phyloP scores from a whole-genome alignment of 2,329 filamentous ascomycete genomes.

The Sporothrix schenckii region DNA sequence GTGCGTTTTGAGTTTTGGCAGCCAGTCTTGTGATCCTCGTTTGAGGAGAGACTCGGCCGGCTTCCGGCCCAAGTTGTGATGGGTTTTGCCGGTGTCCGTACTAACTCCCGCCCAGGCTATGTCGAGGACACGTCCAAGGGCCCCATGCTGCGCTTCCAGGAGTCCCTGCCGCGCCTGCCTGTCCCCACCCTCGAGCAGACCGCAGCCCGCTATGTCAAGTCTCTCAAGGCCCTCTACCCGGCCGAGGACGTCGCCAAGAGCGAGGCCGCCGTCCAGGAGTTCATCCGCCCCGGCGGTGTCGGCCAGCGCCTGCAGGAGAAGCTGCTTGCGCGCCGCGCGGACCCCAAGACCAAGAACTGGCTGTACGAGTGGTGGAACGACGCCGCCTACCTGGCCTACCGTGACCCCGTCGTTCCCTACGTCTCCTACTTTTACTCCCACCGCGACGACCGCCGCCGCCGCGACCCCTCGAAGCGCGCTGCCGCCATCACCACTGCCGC shows the following conservation, averaged over 20 bases:
- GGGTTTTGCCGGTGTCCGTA: no score
- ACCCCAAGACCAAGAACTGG: constrained; percentile 89
- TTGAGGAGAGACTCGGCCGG: constrained; percentile 31
- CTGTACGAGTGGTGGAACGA: constrained; percentile 98
- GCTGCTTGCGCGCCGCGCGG: constrained; percentile 74
- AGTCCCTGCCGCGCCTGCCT: constrained; percentile 78
- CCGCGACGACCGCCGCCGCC: constrained; percentile 84
- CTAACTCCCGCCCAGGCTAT: constrained; percentile 61
- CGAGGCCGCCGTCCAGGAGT: constrained; percentile 83
- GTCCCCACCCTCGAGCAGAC: constrained; percentile 84
- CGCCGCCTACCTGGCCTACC: constrained; percentile 86
- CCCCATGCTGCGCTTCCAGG: constrained; percentile 80
- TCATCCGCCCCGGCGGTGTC: constrained; percentile 81
- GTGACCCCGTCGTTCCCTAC: constrained; percentile 94
- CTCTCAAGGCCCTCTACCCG: constrained; percentile 73
- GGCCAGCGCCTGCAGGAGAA: constrained; percentile 87
- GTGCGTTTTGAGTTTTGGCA: constrained; percentile 46
- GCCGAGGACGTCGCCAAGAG: constrained; percentile 69
- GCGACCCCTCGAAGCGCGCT: constrained; percentile 88
- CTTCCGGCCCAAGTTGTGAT: not conserved
- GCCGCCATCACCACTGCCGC: constrained; percentile 84
- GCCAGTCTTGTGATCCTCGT: constrained; percentile 42
- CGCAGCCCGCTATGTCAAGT: constrained; percentile 76
- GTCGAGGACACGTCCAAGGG: constrained; percentile 78
- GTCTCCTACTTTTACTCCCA: constrained; percentile 99